Evolutionary conservation across 495 filamentous ascomycete species (phyloP).

Genomic region (Penicillium manginii): DNA sequence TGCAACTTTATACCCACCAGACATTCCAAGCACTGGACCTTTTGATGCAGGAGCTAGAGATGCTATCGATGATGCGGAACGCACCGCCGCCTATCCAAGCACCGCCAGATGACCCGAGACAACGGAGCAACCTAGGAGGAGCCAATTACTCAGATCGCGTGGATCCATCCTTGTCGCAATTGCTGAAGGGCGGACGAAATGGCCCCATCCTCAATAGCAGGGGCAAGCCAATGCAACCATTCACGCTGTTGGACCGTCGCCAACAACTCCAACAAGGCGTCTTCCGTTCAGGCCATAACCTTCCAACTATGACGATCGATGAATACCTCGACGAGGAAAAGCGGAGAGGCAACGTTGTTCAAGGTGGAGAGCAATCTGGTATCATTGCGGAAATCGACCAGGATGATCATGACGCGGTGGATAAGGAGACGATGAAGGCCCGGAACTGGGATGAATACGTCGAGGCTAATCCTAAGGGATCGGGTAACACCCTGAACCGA

Average conservation of each 20-base stretch:
- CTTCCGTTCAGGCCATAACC: constrained; percentile 86
- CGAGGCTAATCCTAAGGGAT: constrained; percentile 85
- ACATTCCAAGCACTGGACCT: constrained; percentile 85
- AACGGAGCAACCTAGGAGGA: constrained; percentile 42
- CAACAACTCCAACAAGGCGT: constrained; percentile 80
- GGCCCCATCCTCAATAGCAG: constrained; percentile 80
- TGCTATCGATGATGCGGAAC: constrained; percentile 73
- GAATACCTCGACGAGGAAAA: constrained; percentile 95
- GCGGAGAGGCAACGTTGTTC: constrained; percentile 82
- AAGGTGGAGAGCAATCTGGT: constrained; percentile 75
- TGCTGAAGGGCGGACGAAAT: constrained; percentile 53
- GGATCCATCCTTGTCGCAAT: constrained; percentile 62
- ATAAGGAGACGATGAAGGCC: constrained; percentile 90
- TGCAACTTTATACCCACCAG: constrained; percentile 73
- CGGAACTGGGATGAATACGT: constrained; percentile 94
- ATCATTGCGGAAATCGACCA: constrained; percentile 75
- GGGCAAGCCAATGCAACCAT: constrained; percentile 89
- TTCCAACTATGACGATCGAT: constrained; percentile 97
- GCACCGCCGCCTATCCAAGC: constrained; percentile 31
- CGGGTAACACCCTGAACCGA: constrained; percentile 85
- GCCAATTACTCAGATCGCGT: constrained; percentile 75
- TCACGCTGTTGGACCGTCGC: constrained; percentile 80
- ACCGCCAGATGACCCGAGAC: constrained; percentile 52
- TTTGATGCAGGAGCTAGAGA: constrained; percentile 78
- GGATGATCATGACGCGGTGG: constrained; percentile 82